Conservation (phyloP, 1,139 yeast species). For the Sugiyamaella pinicola region DNA sequence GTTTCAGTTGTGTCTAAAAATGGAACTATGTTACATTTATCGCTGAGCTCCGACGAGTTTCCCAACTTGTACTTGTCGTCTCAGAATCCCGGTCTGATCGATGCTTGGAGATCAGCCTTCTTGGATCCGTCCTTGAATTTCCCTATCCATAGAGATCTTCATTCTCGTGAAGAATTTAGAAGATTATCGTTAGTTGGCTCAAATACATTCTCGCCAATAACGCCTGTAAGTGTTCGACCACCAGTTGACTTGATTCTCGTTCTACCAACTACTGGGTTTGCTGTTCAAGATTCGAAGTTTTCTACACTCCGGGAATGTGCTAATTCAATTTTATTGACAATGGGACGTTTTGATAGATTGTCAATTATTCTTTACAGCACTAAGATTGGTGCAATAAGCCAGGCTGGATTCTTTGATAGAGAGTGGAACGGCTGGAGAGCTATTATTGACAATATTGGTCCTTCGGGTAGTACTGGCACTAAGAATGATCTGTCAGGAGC, state of each 20-base stretch:
- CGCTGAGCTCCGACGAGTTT: slow-evolving; percentile 5
- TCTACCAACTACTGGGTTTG: slow-evolving; percentile 30
- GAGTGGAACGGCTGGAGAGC: slow-evolving; percentile 25
- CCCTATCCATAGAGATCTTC: slow-evolving; percentile 19
- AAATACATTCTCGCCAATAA: neutral
- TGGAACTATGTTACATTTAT: slow-evolving; percentile 10
- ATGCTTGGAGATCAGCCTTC: slow-evolving; percentile 26
- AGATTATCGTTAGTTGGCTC: slow-evolving; percentile 3
- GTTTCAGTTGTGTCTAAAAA: slow-evolving; percentile 20
- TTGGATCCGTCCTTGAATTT: slow-evolving; percentile 21
- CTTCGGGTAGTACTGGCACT: slow-evolving; percentile 24
- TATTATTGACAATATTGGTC: slow-evolving; percentile 21
- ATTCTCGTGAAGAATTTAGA: slow-evolving; percentile 14
- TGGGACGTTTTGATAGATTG: slow-evolving; percentile 30
- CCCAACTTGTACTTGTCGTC: slow-evolving; percentile 16
- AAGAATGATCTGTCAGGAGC: slow-evolving; percentile 24
- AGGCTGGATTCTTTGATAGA: slow-evolving; percentile 6
- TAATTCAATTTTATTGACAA: slow-evolving; percentile 22
- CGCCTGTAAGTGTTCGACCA: slow-evolving; percentile 19
- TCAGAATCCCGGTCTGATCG: slow-evolving; percentile 14
- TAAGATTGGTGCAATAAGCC: slow-evolving; percentile 3
- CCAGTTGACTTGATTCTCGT: slow-evolving; percentile 31
- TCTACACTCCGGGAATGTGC: slow-evolving; percentile 26
- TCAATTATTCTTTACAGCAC: slow-evolving; percentile 31
- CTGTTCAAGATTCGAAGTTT: slow-evolving; percentile 28